These are phyloP conservation scores for Colletotrichum lentis DNA, from an alignment of 2,329 filamentous ascomycete genomes.

Conservation along the genomic window DNA sequence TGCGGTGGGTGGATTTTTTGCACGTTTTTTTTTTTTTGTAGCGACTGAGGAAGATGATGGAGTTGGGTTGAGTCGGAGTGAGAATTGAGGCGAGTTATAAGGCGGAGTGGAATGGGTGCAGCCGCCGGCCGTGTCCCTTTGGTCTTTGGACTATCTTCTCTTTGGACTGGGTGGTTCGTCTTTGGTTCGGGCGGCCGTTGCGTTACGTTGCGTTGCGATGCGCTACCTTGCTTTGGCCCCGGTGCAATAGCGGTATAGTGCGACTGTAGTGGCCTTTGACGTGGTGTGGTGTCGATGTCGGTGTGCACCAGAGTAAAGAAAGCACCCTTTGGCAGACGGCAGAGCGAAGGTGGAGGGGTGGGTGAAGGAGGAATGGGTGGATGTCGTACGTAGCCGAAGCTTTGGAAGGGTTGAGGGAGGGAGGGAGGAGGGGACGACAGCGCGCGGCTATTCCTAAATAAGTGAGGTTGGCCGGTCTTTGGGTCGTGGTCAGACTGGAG, in stretches of 20 bases:
- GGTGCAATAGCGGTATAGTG: not conserved
- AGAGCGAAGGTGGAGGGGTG: not conserved
- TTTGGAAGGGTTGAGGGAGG: not conserved
- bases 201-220: not conserved
- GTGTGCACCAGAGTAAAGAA: not conserved
- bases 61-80: not conserved
- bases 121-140: slow-evolving; percentile 1
- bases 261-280: slow-evolving; percentile 10
- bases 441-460: slow-evolving; percentile 15
- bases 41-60: not conserved
- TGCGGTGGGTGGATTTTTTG: not conserved
- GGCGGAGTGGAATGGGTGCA: slow-evolving; percentile 22
- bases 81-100: not conserved
- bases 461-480: not conserved
- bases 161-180: not conserved
- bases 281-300: not conserved
- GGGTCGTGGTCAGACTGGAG: slow-evolving; percentile 2
- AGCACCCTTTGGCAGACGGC: too few species aligned
- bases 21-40: too few species aligned
- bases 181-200: slow-evolving; percentile 13
- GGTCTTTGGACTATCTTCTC: not conserved
- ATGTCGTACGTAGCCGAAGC: slow-evolving; percentile 1
- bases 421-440: not conserved
- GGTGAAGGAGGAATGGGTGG: not conserved
- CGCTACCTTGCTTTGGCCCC: slow-evolving; percentile 1